Evolutionary conservation across 2,329 filamentous ascomycete genomes (phyloP), one percentile per base, ranked within the genome.

Genomic region (Fusarium ambrosium): DNA sequence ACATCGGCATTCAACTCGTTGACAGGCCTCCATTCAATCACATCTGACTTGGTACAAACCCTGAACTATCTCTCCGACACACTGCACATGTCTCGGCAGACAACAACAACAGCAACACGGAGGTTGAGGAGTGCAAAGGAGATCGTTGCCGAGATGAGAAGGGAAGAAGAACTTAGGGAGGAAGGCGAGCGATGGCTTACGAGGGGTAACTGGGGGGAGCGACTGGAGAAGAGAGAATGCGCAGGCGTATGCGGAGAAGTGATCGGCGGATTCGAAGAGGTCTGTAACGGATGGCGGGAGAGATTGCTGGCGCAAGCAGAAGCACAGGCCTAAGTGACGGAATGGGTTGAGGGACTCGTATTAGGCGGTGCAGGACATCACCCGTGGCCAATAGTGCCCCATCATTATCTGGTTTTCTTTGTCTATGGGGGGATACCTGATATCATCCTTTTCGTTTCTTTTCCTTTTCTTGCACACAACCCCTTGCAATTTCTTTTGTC

Each of bases 11-110:
- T 93, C 76, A 87, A 88, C 76, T 94, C 93, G 11, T 85, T 95
- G 55, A 88, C 91, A 68, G 88, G 90, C 24, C 87, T 96, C 62
- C 92, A 94, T 80, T 87, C 89, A 8, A 87, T 94, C 73, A 95
- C 93, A 0, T 86, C 90, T 29, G 93, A 95, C 71, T 86, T 96
- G 32, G 90, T 96, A 10, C 90, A 94, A 78, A 94, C 94, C 8
- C 89, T 99, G 56, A 95, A 94, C 77, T 93, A 95, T 75, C 87
- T 99, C 6, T 95, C 94, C 8, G 97, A 99, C 81, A 95, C 94
- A 4, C 87, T 99, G 37, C 96, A 98, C 83, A 98, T 98, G 92
- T 95, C 93, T 36, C 92, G 95, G 14, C 96, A 98, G 83, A 93
- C 94, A 1, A 97, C 94, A 0, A 93, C 92, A 4, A 93, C 93